Conservation (phyloP, 106 monocot species). For the Dioscorea alata region DNA sequence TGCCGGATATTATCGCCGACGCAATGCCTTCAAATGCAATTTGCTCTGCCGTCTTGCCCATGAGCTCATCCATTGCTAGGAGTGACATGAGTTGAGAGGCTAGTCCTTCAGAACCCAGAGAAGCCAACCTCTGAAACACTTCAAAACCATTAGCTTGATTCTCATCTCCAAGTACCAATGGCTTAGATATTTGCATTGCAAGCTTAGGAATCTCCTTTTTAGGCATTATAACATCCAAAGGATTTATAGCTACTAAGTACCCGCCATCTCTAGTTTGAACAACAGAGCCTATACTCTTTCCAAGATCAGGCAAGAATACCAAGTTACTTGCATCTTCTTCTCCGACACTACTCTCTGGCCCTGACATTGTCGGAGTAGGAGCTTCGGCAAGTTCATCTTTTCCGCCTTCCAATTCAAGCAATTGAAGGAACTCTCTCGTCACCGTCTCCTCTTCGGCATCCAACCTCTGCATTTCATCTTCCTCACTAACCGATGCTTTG, state of each 20-base stretch:
- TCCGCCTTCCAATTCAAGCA: slow-evolving; percentile 56
- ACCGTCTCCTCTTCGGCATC: slow-evolving; percentile 70
- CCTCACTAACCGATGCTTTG: background rate
- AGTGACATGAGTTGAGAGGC: slow-evolving; percentile 31
- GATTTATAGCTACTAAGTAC: slow-evolving; percentile 67
- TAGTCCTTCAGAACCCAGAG: slow-evolving; percentile 42
- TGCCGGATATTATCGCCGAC: slow-evolving; percentile 56
- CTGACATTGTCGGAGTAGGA: background rate
- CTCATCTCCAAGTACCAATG: slow-evolving; percentile 47
- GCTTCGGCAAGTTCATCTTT: background rate
- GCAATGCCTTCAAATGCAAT: slow-evolving; percentile 92
- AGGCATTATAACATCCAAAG: slow-evolving; percentile 37
- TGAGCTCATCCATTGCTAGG: slow-evolving; percentile 66
- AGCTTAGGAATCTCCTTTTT: slow-evolving; percentile 57
- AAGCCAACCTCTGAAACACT: slow-evolving; percentile 60
- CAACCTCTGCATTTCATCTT: slow-evolving; percentile 14
- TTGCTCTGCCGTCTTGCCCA: slow-evolving; percentile 87
- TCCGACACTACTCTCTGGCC: background rate
- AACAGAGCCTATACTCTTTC: slow-evolving; percentile 68
- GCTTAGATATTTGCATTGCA: slow-evolving; percentile 81
- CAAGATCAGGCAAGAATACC: slow-evolving; percentile 62
- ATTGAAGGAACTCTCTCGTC: slow-evolving; percentile 75
- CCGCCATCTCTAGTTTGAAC: slow-evolving; percentile 91
- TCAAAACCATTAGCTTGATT: slow-evolving; percentile 50
- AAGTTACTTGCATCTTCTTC: background rate